A percentile compares a stretch with the other conserved stretches of the same genome.
Conservation (phyloP, 352 stramenopile genomes). For the Globisporangium nunn region DNA sequence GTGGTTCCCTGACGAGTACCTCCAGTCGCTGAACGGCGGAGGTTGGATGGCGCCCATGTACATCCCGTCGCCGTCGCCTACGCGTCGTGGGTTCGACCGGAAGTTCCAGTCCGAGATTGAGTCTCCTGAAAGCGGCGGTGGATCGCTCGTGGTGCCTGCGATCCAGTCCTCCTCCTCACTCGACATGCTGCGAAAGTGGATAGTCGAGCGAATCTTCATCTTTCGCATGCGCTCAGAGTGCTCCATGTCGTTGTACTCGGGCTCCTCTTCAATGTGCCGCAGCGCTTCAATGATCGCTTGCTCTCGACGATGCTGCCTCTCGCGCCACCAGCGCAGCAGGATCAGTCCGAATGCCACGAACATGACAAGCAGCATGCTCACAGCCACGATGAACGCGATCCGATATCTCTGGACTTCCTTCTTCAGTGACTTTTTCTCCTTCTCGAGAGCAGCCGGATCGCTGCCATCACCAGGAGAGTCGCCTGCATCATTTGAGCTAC, state of each 20-base stretch:
- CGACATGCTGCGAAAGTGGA: conserved; percentile 6
- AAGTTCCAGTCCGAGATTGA: conserved; percentile 15
- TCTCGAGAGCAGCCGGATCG: conserved; percentile 7
- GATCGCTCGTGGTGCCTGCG: not conserved
- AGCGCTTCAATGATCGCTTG: conserved; percentile 1
- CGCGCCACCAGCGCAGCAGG: conserved; percentile 12
- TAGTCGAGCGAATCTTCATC: conserved; percentile 4
- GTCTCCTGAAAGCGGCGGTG: conserved; percentile 2
- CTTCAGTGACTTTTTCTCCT: conserved; percentile 9
- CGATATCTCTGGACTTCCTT: conserved; percentile 1
- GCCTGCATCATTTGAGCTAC: conserved; percentile 5
- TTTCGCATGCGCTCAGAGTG: conserved; percentile 4
- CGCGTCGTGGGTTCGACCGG: conserved; percentile 5
- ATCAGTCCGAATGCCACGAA: conserved; percentile 7
- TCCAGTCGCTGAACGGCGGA: conserved; percentile 12
- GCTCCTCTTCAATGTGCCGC: not conserved
- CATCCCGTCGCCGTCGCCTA: not conserved
- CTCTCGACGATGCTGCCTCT: conserved; percentile 12
- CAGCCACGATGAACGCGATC: conserved; percentile 7
- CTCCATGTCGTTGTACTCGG: not conserved
- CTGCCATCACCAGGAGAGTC: conserved; percentile 3
- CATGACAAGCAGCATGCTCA: conserved; percentile 7
- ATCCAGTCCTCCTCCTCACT: conserved; percentile 8
- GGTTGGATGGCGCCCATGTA: not conserved
- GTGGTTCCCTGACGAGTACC: conserved; percentile 12